Base-by-base conservation (phyloP, 345 rosid genomes). In the Trapa incisa region DNA sequence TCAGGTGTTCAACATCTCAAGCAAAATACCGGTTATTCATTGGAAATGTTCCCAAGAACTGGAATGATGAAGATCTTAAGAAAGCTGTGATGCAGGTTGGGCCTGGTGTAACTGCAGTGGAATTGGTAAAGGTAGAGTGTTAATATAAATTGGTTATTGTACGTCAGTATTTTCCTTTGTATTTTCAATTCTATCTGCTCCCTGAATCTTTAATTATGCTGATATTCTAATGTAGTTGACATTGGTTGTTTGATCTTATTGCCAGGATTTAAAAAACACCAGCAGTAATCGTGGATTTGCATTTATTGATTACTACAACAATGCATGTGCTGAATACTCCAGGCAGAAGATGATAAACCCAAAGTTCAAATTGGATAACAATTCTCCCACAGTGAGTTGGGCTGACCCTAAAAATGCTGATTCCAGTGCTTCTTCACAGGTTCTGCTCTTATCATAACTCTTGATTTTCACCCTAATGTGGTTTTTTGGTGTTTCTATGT, bases 321-420 rank as follows among this genome's bases (percentile, higher is more conserved):
- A 85, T 84, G 89, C 90, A 45, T 93, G 98, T 77, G 97, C 98
- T 41, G 96, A 90, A 67, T 88, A 87, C 75, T 85, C 97, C 5
- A 87, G 93, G 82, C 92, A 81, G 77, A 85, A 85, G 80, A 93
- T 93, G 98, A 75, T 79, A 72, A 71, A 77, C 71, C 86, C 96
- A 14, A 78, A 78, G 64, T 93, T 93, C 76, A 90, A 86, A 82
- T 94, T 93, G 65, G 97, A 85, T 15, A 81, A 81, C 71, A 90
- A 90, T 82, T 71, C 96, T 63, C 98, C 97, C 68, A 85, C 89
- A 16, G 90, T 93, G 61, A 90, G 96, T 78, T 93, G 98, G 98
- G 92, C 98, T 67, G 97, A 93, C 71, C 87, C 96, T 37, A 88
- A 84, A 82, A 85, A 78, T 82, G 81, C 91, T 9, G 93, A 88